Percentiles rank a stretch among this genome's conserved stretches.
phyloP scores from a whole-genome alignment of 1,284 basidiomycete species.

The Rhodotorula mucilaginosa region DNA sequence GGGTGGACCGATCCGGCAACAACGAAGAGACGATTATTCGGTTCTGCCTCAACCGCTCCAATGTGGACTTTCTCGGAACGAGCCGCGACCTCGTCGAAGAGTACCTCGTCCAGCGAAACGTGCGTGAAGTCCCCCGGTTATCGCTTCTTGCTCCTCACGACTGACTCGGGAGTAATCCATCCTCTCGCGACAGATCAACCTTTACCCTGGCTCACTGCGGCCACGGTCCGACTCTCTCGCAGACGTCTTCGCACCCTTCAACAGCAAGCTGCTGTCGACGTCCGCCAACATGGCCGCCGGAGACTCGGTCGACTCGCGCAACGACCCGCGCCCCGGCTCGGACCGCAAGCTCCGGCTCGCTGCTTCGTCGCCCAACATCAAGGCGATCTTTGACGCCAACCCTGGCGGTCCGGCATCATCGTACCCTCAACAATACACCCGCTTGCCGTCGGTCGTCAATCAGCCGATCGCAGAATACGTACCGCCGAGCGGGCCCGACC shows the following conservation, averaged over 20 bases:
- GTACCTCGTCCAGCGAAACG: conserved; percentile 78
- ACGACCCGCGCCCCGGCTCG: conserved; percentile 23
- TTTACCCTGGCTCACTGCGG: conserved; percentile 42
- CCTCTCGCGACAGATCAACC: conserved; percentile 33
- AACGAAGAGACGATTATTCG: conserved; percentile 84
- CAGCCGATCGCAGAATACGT: conserved; percentile 1
- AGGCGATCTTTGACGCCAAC: conserved; percentile 78
- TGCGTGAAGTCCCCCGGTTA: conserved; percentile 51
- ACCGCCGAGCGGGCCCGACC: neutral
- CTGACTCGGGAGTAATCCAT: neutral
- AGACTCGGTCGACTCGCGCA: conserved; percentile 3
- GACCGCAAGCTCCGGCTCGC: conserved; percentile 63
- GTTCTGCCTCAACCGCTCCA: conserved; percentile 89
- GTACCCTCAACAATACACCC: conserved; percentile 9
- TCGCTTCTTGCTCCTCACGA: neutral
- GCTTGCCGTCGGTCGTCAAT: conserved; percentile 10
- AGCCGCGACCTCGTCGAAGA: conserved; percentile 90
- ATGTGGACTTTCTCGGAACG: conserved; percentile 84
- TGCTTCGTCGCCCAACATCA: conserved; percentile 88
- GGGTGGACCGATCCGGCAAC: conserved; percentile 48
- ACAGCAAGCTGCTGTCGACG: conserved; percentile 79
- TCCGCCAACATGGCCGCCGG: conserved; percentile 46
- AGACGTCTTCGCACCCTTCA: conserved; percentile 93
- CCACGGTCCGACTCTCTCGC: conserved; percentile 80
- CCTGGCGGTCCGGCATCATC: conserved; percentile 20